Evolutionary conservation across 352 stramenopile genomes (phyloP), one percentile per base, ranked within the genome.

Genomic region (Pythium sp.): DNA sequence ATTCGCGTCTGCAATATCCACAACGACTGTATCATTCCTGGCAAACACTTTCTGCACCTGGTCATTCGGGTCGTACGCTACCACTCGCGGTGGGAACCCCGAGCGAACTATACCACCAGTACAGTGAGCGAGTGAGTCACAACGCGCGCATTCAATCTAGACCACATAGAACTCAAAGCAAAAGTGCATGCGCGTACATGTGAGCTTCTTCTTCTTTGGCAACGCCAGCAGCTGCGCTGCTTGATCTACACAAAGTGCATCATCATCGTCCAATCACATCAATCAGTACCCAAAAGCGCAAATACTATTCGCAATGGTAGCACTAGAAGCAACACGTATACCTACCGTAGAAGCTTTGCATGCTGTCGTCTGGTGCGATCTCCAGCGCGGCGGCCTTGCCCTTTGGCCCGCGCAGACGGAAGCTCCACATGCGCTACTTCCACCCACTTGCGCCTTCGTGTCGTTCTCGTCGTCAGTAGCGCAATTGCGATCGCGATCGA

Each of bases 11-110:
- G 28, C 62, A 24, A 65, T 67, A 49, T 74, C 79, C 2, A 94
- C 77, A 12, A 92, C 78, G n/a, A 94, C 74, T 0, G 83, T 89
- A 61, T 92, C 83, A 58, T 94, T 94, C 47, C 82, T 73, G 28
- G 77, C 71, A 22, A 94, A 82, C 8, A 80, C 73, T 58, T 47
- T 68, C 65, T 90, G 78, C 20, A 94, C 73, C 3, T 75, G 61
- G 36, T 75, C 76, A 2, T 72, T 73, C 20, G 41, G 56, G 1
- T 77, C 56, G 53, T 80, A 82, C 64, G 79, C 72, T 2, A 91
- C 56, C 3, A 65, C 53, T 24, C 70, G 75, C 41, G 84, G 87
- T 15, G 87, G 87, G 57, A 94, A 94, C 0, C 87, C 87, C 51
- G 68, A 80, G 38, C 85, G 78, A 71, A 93, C 87, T 94, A 47